Percentiles rank a stretch among this genome's conserved stretches.
Conservation (phyloP, 2,329 filamentous ascomycete species). For the Pestalotiopsis sp. region DNA sequence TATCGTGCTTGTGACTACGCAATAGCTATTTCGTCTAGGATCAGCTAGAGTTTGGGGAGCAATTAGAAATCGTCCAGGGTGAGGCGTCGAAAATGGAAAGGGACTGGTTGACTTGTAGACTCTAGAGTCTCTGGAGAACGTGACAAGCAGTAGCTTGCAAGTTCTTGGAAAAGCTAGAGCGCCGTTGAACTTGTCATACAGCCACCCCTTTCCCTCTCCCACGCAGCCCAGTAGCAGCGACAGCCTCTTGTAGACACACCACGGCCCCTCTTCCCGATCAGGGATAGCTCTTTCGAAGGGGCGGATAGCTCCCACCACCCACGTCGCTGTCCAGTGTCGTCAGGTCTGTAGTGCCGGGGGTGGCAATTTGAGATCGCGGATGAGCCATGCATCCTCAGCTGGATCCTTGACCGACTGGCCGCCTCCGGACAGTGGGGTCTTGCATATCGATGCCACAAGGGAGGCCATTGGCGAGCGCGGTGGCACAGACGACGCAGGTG, state of each 20-base stretch:
- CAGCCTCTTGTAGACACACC: background rate
- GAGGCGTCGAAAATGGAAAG: conserved; percentile 3
- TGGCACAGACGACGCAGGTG: conserved; percentile 10
- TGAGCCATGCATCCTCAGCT: conserved; percentile 8
- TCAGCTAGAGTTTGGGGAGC: conserved; percentile 11
- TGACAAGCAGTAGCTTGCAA: background rate
- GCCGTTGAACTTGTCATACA: conserved; percentile 1
- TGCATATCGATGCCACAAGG: background rate
- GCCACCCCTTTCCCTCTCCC: background rate
- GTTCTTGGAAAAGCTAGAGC: background rate
- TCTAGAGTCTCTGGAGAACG: background rate
- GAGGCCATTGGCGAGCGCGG: conserved; percentile 6
- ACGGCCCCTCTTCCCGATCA: background rate
- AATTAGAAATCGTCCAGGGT: conserved; percentile 7
- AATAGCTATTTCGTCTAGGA: background rate
- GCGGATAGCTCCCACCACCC: conserved; percentile 8
- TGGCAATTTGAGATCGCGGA: conserved; percentile 11
- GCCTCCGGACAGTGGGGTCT: conserved; percentile 9
- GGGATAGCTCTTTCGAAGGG: background rate
- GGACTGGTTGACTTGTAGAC: too few relatives aligned
- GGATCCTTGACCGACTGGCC: conserved; percentile 14
- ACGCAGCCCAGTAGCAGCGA: background rate
- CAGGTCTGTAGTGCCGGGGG: background rate
- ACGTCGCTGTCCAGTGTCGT: background rate
- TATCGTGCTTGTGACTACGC: background rate